Percentiles rank a stretch among this genome's conserved stretches.
These are phyloP conservation scores for Pythium rishiriense DNA, from an alignment of 352 stramenopile species.

Conservation along the genomic window DNA sequence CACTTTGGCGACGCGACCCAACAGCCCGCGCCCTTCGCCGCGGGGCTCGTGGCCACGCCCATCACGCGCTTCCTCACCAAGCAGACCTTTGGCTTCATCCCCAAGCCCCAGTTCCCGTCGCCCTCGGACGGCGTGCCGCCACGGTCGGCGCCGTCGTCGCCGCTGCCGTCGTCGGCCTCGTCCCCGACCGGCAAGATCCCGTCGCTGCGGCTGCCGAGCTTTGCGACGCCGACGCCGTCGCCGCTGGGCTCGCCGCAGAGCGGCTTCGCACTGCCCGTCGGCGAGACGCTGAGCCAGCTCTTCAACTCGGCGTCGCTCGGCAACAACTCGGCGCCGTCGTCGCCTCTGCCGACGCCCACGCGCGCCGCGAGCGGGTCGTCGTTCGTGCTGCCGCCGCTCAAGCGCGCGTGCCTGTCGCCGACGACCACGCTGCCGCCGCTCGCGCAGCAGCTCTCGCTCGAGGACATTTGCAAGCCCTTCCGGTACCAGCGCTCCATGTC, in stretches of 20 bases:
- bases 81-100: slow-evolving; percentile 60
- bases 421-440: slow-evolving; percentile 31
- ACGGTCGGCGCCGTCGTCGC: slow-evolving; percentile 18
- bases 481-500: slow-evolving; percentile 66
- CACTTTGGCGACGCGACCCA: slow-evolving; percentile 19
- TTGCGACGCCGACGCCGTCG: slow-evolving; percentile 22
- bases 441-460: slow-evolving; percentile 24
- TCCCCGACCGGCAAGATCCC: slow-evolving; percentile 29
- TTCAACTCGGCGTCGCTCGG: slow-evolving; percentile 20
- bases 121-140: slow-evolving; percentile 27
- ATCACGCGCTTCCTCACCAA: slow-evolving; percentile 61
- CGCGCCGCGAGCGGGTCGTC: slow-evolving; percentile 15
- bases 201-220: slow-evolving; percentile 49
- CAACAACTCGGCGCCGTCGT: slow-evolving; percentile 18
- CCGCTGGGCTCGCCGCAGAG: slow-evolving; percentile 33
- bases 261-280: slow-evolving; percentile 37
- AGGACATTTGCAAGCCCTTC: slow-evolving; percentile 59
- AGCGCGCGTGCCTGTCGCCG: slow-evolving; percentile 23
- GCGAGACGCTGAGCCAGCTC: slow-evolving; percentile 31
- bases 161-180: neutral
- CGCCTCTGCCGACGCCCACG: slow-evolving; percentile 7
- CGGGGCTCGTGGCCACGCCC: slow-evolving; percentile 13
- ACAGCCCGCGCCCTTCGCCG: neutral
- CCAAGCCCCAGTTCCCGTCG: slow-evolving; percentile 40
- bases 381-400: slow-evolving; percentile 34